Conservation (phyloP, 208 protist genomes). For the Zelonia costaricensis region DNA sequence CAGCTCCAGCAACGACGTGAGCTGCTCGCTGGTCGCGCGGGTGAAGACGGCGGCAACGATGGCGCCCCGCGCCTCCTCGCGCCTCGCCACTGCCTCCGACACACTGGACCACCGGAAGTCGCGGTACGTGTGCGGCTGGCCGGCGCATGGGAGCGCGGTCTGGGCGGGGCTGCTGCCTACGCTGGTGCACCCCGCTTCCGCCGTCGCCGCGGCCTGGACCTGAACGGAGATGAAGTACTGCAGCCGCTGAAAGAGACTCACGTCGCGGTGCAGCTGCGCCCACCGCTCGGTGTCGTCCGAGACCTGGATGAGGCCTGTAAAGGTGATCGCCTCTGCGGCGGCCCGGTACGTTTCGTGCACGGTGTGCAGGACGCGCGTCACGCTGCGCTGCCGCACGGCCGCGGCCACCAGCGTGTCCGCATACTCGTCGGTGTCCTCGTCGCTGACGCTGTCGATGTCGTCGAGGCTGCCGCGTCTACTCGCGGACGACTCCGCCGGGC, state of each 20-base stretch:
- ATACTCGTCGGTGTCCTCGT: slow-evolving; percentile 23
- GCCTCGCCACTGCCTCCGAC: slow-evolving; percentile 42
- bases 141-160: no score
- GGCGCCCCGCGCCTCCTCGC: slow-evolving; percentile 41
- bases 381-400: slow-evolving; percentile 49
- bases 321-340: slow-evolving; percentile 60
- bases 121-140: slow-evolving; percentile 18
- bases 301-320: slow-evolving; percentile 42
- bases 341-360: slow-evolving; percentile 59
- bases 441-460: slow-evolving; percentile 19
- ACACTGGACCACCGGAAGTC: slow-evolving; percentile 43
- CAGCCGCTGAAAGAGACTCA: slow-evolving; percentile 55
- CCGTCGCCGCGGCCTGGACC: not conserved
- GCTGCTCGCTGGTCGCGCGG: slow-evolving; percentile 31
- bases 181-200: not conserved
- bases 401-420: slow-evolving; percentile 13
- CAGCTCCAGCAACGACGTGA: slow-evolving; percentile 50
- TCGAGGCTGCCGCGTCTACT: slow-evolving; percentile 12
- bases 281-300: slow-evolving; percentile 38
- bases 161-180: not conserved
- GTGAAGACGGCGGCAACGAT: slow-evolving; percentile 63
- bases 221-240: slow-evolving; percentile 47
- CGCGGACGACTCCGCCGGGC: not conserved
- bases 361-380: slow-evolving; percentile 48
- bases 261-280: slow-evolving; percentile 37